These are phyloP conservation scores for Kwoniella dendrophila DNA, from an alignment of 768 basidiomycete species.

Conservation along the genomic window DNA sequence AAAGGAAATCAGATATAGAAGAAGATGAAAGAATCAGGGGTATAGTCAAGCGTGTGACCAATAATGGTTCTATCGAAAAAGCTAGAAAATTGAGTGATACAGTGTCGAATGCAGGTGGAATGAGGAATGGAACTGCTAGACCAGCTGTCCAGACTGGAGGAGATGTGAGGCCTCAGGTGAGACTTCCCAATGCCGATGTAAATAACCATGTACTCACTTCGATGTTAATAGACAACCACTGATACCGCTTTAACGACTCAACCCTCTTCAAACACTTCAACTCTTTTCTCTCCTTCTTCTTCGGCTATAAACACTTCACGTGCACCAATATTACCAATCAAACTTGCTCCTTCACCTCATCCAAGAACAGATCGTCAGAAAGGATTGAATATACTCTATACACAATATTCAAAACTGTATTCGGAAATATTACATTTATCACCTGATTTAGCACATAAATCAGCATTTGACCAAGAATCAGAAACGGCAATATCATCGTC, in stretches of 20 bases:
- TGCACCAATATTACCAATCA: constrained; percentile 33
- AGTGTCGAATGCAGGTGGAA: no score
- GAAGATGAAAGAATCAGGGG: constrained; percentile 11
- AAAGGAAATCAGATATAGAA: constrained; percentile 10
- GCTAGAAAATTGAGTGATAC: background rate
- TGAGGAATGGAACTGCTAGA: no score
- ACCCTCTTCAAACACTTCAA: background rate
- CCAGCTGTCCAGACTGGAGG: no score
- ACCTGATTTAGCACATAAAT: constrained; percentile 43
- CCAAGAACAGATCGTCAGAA: constrained; percentile 50
- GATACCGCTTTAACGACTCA: background rate
- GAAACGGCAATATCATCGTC: constrained; percentile 44
- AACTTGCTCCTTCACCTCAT: constrained; percentile 39
- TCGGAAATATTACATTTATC: constrained; percentile 25
- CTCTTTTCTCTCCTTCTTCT: background rate
- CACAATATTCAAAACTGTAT: constrained; percentile 52
- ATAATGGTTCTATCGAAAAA: background rate
- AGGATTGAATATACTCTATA: constrained; percentile 44
- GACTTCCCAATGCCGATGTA: background rate
- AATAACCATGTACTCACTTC: no score
- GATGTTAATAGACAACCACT: no score
- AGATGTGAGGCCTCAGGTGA: background rate
- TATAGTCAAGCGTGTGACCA: constrained; percentile 1
- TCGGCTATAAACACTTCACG: background rate
- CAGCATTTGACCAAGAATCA: constrained; percentile 43